phyloP scores from a whole-genome alignment of 768 basidiomycete species.

The Tephrocybe sp. region DNA sequence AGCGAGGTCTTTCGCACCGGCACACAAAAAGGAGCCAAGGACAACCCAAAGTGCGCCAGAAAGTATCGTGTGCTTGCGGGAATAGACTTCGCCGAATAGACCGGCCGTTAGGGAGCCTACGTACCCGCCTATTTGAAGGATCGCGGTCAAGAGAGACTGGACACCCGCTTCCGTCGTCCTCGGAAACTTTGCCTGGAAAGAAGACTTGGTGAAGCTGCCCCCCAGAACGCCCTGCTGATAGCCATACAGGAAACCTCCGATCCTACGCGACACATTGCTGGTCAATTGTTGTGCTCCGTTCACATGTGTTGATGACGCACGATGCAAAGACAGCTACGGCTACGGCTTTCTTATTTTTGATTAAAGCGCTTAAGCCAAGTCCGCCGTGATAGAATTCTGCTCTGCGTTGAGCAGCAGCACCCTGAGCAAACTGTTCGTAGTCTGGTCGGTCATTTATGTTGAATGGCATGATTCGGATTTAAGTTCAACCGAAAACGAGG shows the following conservation, averaged over 20 bases:
- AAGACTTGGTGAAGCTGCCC: constrained; percentile 15
- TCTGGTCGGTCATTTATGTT: background rate
- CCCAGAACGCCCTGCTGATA: constrained; percentile 20
- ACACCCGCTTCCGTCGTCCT: constrained; percentile 13
- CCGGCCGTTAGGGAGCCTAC: constrained; percentile 17
- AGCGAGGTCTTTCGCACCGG: constrained; percentile 14
- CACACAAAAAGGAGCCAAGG: constrained; percentile 16
- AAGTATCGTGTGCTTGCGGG: constrained; percentile 17
- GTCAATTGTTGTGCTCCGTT: background rate
- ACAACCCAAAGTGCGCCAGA: constrained; percentile 18
- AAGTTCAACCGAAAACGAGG: background rate
- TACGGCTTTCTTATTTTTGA: constrained; percentile 15
- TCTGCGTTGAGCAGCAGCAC: constrained; percentile 17
- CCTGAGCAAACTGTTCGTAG: constrained; percentile 6
- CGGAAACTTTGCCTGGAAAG: constrained; percentile 14
- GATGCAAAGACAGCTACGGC: constrained; percentile 17
- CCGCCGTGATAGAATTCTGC: constrained; percentile 9
- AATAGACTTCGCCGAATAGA: constrained; percentile 16
- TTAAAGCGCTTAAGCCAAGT: constrained; percentile 8
- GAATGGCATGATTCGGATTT: background rate
- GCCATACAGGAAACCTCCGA: constrained; percentile 18
- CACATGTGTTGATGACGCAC: constrained; percentile 4
- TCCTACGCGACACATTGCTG: background rate
- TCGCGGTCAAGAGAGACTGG: constrained; percentile 17
- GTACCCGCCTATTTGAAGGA: constrained; percentile 18